Evolutionary conservation across 306 rosid genomes (phyloP), one percentile per base, ranked within the genome.

Genomic region (Castanopsis chinensis): DNA sequence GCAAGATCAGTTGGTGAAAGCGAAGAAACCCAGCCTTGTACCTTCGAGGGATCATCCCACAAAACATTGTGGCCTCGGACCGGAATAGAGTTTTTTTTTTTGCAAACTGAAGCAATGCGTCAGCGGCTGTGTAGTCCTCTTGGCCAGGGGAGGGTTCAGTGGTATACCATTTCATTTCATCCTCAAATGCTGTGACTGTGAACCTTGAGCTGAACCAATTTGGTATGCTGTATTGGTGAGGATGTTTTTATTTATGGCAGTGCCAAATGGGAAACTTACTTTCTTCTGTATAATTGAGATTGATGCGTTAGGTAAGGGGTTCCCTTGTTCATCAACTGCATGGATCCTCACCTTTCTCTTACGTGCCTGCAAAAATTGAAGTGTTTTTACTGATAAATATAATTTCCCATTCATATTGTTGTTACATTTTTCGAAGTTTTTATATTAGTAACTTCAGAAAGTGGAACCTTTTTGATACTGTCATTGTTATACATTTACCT

Each of bases 141-240:
- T 13, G 37, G 43, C 98, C 96, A 3, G 0, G 89, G 1, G 69
- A 14, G 0, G 1, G 4, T 68, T 93, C 98, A 0, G 65, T 93
- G 80, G 72, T 78, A 79, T 91, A 87, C 98, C 97, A 94, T 53
- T 94, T 94, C 98, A 94, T 92, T 80, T 92, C 98, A 12, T 94
- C 69, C 51, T 35, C 91, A 55, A 92, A 94, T 27, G 83, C 78
- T 14, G 98, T 80, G 49, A 88, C 88, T 4, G 79, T 80, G 89
- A 93, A 93, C 69, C 91, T 88, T 0, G 91, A 79, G 3, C 76
- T 35, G 78, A 91, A 89, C 98, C 98, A 93, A 14, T 83, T 17
- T 86, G 91, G 58, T 89, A 91, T 18, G 89, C 88, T 6, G 4
- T 0, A 9, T 86, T 90, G 76, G 71, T 61, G 70, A 93, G 89